A percentile compares a stretch with the other conserved stretches of the same genome.
phyloP scores from a whole-genome alignment of 148 eudicot genomes.

The Salicornia ramosissima region DNA sequence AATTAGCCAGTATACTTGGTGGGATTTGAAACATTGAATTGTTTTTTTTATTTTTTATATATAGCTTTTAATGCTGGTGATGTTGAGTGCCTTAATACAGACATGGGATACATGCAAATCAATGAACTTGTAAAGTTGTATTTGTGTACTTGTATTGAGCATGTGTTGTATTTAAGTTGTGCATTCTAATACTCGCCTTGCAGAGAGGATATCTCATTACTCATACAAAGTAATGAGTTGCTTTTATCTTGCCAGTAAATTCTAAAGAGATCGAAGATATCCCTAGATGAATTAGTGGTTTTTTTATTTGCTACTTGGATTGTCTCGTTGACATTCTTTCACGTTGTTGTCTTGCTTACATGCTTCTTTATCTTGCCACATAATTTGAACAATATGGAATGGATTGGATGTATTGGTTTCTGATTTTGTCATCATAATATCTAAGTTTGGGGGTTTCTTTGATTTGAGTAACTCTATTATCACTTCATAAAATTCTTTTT shows the following conservation, averaged over 20 bases:
- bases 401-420: constrained; percentile 1
- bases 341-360: neutral
- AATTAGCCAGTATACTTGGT: neutral
- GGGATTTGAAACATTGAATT: neutral
- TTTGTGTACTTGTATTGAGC: neutral
- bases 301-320: neutral
- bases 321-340: neutral
- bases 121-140: neutral
- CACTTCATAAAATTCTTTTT: neutral
- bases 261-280: neutral
- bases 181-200: neutral
- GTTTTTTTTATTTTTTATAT: no score
- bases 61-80: no score
- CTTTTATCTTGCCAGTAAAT: neutral
- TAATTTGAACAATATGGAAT: neutral
- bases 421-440: no score
- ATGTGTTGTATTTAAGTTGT: neutral
- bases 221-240: no score
- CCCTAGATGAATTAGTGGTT: no score
- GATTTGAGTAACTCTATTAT: neutral
- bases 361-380: neutral
- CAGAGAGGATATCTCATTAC: neutral
- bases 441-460: neutral
- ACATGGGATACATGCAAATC: constrained; percentile 16
- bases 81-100: neutral